A percentile compares a stretch with the other conserved stretches of the same genome.
Conservation (phyloP, 495 filamentous ascomycete species). For the Aspergillus steynii region DNA sequence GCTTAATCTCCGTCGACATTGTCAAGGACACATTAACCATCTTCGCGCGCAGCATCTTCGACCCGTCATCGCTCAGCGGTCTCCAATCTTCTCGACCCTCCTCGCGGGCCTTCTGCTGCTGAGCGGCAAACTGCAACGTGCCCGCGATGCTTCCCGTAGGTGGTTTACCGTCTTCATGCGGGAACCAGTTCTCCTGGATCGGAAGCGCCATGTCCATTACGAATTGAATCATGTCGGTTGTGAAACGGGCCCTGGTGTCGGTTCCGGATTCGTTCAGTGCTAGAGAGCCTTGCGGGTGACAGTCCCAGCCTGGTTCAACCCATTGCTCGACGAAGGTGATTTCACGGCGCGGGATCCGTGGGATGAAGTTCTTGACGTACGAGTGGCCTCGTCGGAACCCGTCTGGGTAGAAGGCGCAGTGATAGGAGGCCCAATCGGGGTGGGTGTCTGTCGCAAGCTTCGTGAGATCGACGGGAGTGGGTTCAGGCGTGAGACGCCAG, state of each 20-base stretch:
- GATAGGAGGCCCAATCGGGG: neutral
- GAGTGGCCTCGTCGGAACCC: neutral
- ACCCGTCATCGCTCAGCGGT: neutral
- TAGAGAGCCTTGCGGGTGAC: slow-evolving; percentile 1
- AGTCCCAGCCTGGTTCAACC: slow-evolving; percentile 4
- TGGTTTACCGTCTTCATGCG: neutral
- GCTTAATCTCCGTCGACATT: slow-evolving; percentile 1
- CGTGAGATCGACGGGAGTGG: neutral
- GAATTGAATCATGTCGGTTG: slow-evolving; percentile 4
- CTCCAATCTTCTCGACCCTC: neutral
- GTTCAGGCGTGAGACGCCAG: neutral
- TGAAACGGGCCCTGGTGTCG: neutral
- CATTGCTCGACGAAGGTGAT: neutral
- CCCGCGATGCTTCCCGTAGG: slow-evolving; percentile 1
- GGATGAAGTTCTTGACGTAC: neutral
- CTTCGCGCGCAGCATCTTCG: neutral
- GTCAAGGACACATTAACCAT: neutral
- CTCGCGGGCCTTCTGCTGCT: neutral
- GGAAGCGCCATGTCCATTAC: neutral
- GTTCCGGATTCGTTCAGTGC: neutral
- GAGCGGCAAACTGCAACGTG: neutral
- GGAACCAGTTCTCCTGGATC: neutral
- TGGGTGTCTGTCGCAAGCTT: neutral
- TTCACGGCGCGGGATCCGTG: neutral
- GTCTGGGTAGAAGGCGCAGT: slow-evolving; percentile 1